These are phyloP conservation scores for Fragaria ananassa DNA, from an alignment of 306 rosid species.

Conservation along the genomic window DNA sequence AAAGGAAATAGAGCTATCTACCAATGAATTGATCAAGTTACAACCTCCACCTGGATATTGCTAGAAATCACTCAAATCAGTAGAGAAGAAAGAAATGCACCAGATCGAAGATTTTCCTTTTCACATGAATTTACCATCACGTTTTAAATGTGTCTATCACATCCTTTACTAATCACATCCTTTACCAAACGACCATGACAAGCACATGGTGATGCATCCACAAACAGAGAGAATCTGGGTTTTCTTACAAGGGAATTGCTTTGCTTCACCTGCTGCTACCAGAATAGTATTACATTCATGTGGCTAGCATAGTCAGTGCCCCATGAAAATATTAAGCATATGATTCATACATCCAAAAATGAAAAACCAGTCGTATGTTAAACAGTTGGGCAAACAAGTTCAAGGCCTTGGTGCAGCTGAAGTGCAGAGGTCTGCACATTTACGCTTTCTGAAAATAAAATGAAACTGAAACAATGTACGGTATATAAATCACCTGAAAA, in stretches of 20 bases:
- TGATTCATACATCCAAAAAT: background rate
- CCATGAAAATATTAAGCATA: background rate
- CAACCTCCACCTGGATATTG: background rate
- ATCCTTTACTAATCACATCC: slow-evolving; percentile 9
- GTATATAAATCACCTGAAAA: background rate
- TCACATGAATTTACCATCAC: background rate
- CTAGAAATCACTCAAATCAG: background rate
- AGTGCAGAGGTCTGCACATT: background rate
- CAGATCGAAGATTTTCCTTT: background rate
- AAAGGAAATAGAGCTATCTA: background rate
- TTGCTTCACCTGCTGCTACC: background rate
- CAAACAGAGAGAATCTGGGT: background rate
- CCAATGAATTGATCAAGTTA: background rate
- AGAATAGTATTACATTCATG: background rate
- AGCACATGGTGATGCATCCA: slow-evolving; percentile 6
- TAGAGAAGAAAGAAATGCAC: background rate
- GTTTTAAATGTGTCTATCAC: background rate
- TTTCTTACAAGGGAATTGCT: background rate
- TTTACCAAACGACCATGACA: slow-evolving; percentile 9
- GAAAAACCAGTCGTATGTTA: background rate
- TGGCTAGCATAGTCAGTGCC: background rate
- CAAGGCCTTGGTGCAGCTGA: background rate
- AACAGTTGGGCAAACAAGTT: background rate
- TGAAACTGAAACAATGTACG: background rate
- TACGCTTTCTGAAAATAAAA: background rate